A percentile compares a stretch with the other conserved stretches of the same genome.
phyloP scores from a whole-genome alignment of 148 eudicot species.

The Silene uniflora region DNA sequence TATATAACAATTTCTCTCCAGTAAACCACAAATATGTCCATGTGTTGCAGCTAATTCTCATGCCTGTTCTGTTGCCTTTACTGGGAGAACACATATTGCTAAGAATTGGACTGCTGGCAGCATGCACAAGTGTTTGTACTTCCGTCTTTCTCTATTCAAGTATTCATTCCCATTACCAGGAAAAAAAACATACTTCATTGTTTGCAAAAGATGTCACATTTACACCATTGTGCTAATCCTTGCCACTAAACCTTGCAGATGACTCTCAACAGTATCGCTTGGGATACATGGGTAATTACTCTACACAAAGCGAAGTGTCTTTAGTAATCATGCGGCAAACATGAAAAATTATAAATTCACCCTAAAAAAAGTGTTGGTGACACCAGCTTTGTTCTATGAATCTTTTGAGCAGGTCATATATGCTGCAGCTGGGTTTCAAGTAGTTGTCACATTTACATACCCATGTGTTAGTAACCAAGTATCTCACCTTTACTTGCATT shows the following conservation, averaged over 20 bases:
- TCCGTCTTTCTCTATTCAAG: constrained; percentile 5
- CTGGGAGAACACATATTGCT: constrained; percentile 69
- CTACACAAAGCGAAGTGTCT: neutral
- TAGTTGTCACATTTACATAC: constrained; percentile 38
- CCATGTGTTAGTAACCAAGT: constrained; percentile 66
- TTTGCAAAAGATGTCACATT: neutral
- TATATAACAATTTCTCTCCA: no score
- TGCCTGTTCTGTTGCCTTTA: constrained; percentile 67
- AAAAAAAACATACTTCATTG: neutral
- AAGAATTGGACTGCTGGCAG: constrained; percentile 53
- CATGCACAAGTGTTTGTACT: constrained; percentile 48
- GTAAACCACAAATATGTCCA: constrained; percentile 4
- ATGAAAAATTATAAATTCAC: neutral
- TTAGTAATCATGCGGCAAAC: constrained; percentile 1
- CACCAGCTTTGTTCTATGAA: neutral
- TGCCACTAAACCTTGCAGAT: constrained; percentile 36
- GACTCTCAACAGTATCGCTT: constrained; percentile 56
- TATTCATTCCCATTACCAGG: neutral
- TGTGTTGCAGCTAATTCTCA: constrained; percentile 61
- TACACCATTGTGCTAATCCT: constrained; percentile 10
- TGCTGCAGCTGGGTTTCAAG: constrained; percentile 36
- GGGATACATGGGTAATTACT: constrained; percentile 60
- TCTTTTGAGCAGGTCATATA: constrained; percentile 50
- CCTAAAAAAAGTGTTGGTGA: neutral
- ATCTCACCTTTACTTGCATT: constrained; percentile 6